Conservation (phyloP, 805 yeast genomes). For the Wickerhamiella vanderwaltii region DNA sequence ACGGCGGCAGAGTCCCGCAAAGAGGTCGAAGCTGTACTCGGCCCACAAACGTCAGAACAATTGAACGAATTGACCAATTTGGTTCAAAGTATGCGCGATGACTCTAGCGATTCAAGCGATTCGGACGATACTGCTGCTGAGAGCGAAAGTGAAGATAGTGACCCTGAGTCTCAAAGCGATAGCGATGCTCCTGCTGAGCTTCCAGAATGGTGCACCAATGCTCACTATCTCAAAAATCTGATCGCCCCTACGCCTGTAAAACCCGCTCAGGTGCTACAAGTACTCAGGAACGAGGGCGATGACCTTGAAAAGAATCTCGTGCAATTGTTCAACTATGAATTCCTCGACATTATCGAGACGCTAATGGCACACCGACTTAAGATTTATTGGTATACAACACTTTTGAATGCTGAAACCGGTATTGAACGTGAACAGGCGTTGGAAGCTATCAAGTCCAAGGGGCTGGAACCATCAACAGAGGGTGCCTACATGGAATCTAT, state of each 20-base stretch:
- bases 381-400: constrained; percentile 43
- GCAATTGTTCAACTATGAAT: constrained; percentile 40
- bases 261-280: constrained; percentile 31
- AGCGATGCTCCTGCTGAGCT: constrained; percentile 12
- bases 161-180: constrained; percentile 16
- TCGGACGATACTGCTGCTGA: constrained; percentile 23
- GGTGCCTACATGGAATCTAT: constrained; percentile 25
- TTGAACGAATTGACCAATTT: constrained; percentile 21
- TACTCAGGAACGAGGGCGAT: constrained; percentile 33
- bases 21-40: background rate
- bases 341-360: constrained; percentile 37
- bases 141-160: constrained; percentile 10
- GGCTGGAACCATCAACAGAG: constrained; percentile 16
- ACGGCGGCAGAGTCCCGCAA: too few relatives aligned
- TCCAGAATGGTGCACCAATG: constrained; percentile 13
- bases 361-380: constrained; percentile 40
- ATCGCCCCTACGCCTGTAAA: constrained; percentile 41
- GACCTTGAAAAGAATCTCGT: constrained; percentile 45
- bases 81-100: constrained; percentile 14
- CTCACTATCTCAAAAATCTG: constrained; percentile 11
- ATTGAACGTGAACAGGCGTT: constrained; percentile 31
- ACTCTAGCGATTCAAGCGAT: constrained; percentile 27
- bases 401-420: constrained; percentile 30
- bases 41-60: background rate
- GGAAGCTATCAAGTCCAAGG: constrained; percentile 17